Evolutionary conservation across 1,284 basidiomycete genomes (phyloP), one percentile per base, ranked within the genome.

Genomic region (Microbotryomycetes sp.): DNA sequence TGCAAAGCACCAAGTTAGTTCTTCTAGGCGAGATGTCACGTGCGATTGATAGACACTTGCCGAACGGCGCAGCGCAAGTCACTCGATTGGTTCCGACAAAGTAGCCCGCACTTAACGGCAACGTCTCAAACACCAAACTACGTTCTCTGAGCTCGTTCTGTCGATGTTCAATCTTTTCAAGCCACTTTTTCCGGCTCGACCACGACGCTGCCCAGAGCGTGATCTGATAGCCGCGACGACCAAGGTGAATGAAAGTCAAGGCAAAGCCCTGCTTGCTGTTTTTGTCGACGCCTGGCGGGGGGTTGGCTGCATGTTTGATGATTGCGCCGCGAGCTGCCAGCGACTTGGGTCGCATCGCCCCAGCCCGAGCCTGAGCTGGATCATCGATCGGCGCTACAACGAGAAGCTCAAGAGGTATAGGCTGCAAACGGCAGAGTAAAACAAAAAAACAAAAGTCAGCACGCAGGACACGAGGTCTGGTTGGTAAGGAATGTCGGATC

Each of bases 331-430:
- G 75, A 21, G 77, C 73, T 70, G 79, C 78, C 61, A 82, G 74
- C 52, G 77, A 76, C 54, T 79, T 79, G 28, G 74, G 75, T 24
- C 79, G 74, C 21, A 77, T 66, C 46, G 58, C 62, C 7, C 61
- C 61, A n/a, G 54, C 63, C 6, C 66, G 65, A 1, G 63, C 59
- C 18, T 62, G 60, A 3, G 58, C 57, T 51, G 75, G 70, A 51
- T 92, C 90, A 65, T 92, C 90, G 2, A 87, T 84, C 1, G 88
- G 85, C 2, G 87, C 85, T 59, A 97, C 83, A 54, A 89, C 82
- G 18, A 99, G 83, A 1, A 99, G 81, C 73, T 98, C 96, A 47
- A 98, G 82, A 0, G 96, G 96, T 69, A 98, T 97, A 1, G 96
- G 96, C 89, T 91, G 70, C 26, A 45, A 21, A 4, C 23, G 54